Evolutionary conservation across 164 flowering plant species (phyloP).

Genomic region (Nymphaea colorata): DNA sequence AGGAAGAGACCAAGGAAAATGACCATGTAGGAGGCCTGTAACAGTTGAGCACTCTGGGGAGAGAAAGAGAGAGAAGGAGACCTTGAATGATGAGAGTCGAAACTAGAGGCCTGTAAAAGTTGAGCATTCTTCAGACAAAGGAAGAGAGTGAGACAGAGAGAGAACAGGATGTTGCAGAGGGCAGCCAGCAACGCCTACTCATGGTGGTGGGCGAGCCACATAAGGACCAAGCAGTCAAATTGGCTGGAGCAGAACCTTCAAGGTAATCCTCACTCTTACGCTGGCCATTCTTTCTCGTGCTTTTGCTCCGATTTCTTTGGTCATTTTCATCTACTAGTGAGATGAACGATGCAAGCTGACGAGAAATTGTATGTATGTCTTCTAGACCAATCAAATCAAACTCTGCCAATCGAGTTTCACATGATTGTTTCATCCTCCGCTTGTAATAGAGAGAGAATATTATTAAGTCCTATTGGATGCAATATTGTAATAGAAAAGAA

Average conservation of each 20-base stretch:
- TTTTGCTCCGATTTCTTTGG: not conserved
- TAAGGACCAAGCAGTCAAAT: slow-evolving; percentile 26
- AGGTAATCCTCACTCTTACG: slow-evolving; percentile 6
- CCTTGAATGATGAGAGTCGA: too few relatives aligned
- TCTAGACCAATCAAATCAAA: not conserved
- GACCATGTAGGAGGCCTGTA: not conserved
- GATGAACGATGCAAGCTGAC: not conserved
- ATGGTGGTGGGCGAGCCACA: slow-evolving; percentile 35
- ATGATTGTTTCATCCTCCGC: not conserved
- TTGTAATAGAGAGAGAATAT: not conserved
- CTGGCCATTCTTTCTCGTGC: not conserved
- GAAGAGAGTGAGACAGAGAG: slow-evolving; percentile 7
- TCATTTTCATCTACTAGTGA: not conserved
- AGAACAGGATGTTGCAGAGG: slow-evolving; percentile 22
- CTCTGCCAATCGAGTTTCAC: not conserved
- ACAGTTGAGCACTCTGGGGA: not conserved
- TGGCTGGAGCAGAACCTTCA: slow-evolving; percentile 28
- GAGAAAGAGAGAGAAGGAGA: not conserved
- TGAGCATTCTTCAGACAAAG: not conserved
- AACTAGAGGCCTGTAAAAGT: too few relatives aligned
- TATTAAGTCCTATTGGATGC: too few relatives aligned
- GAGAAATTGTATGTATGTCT: not conserved
- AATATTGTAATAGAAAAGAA: too few relatives aligned
- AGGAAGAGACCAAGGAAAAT: too few relatives aligned
- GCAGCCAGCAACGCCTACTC: slow-evolving; percentile 32